Evolutionary conservation across 1,284 basidiomycete species (phyloP).

Genomic region (Ustilago esculenta): DNA sequence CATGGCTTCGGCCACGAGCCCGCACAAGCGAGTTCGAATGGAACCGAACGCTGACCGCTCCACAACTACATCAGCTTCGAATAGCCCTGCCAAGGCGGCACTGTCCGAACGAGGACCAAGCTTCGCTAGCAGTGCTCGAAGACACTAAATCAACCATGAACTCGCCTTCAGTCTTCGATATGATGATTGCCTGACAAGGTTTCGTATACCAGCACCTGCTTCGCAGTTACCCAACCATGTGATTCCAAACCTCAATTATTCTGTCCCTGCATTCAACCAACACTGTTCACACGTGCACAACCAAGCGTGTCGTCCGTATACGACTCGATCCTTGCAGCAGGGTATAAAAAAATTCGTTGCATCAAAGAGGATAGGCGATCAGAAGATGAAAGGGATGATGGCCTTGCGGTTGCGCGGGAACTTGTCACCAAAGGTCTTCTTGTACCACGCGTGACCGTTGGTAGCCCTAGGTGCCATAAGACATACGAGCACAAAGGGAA

Average conservation of each 20-base stretch:
- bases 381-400: slow-evolving; percentile 76
- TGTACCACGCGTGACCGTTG: slow-evolving; percentile 84
- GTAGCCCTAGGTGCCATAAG: slow-evolving; percentile 82
- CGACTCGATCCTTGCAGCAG: too few species aligned
- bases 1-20: slow-evolving; percentile 9
- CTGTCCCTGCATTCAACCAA: too few species aligned
- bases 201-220: slow-evolving; percentile 10
- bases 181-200: background rate
- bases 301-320: too few species aligned
- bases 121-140: slow-evolving; percentile 26
- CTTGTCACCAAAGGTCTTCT: slow-evolving; percentile 73
- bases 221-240: slow-evolving; percentile 1
- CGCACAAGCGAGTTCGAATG: slow-evolving; percentile 41
- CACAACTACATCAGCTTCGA: slow-evolving; percentile 2
- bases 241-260: background rate
- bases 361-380: slow-evolving; percentile 10
- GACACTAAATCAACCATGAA: slow-evolving; percentile 1
- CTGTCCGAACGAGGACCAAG: slow-evolving; percentile 35
- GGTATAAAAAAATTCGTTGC: too few species aligned
- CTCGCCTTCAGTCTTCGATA: slow-evolving; percentile 4
- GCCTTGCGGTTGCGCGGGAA: slow-evolving; percentile 76
- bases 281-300: too few species aligned
- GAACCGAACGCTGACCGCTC: slow-evolving; percentile 19
- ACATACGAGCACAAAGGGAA: slow-evolving; percentile 76
- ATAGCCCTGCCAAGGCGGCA: slow-evolving; percentile 32